Conservation (phyloP, 192 early-diverging fungal species). For the Kappamyces sp. region DNA sequence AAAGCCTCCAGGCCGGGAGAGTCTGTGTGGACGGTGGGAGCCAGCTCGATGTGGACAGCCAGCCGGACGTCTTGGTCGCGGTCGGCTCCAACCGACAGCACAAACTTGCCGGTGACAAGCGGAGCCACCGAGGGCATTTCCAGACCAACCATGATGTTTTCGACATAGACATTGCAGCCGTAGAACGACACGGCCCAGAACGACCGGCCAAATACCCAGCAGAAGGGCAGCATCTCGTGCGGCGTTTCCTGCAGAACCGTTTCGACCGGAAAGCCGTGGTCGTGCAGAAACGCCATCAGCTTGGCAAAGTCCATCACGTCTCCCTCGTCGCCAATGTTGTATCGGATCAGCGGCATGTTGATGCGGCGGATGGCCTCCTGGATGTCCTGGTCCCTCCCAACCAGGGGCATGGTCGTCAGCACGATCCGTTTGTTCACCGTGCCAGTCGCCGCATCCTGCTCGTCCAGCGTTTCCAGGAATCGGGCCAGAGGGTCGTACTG, state of each 20-base stretch:
- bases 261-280: slow-evolving; percentile 17
- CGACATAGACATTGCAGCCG: slow-evolving; percentile 36
- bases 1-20: background rate
- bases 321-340: slow-evolving; percentile 29
- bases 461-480: slow-evolving; percentile 24
- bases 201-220: slow-evolving; percentile 34
- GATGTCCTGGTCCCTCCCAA: slow-evolving; percentile 3
- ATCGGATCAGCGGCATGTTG: slow-evolving; percentile 25
- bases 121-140: slow-evolving; percentile 19
- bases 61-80: slow-evolving; percentile 12
- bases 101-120: slow-evolving; percentile 34
- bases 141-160: slow-evolving; percentile 38
- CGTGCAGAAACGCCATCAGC: slow-evolving; percentile 19
- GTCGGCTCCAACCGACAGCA: slow-evolving; percentile 21
- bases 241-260: background rate
- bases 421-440: slow-evolving; percentile 9
- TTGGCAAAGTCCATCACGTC: slow-evolving; percentile 25
- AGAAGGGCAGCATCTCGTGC: slow-evolving; percentile 20
- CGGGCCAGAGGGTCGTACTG: slow-evolving; percentile 32
- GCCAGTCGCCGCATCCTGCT: background rate
- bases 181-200: slow-evolving; percentile 37
- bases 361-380: background rate
- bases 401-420: slow-evolving; percentile 24
- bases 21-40: background rate
- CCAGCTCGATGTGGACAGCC: slow-evolving; percentile 16